A percentile compares a stretch with the other conserved stretches of the same genome.
phyloP scores from a whole-genome alignment of 129 eudicot genomes.

The Scalesia atractyloides region DNA sequence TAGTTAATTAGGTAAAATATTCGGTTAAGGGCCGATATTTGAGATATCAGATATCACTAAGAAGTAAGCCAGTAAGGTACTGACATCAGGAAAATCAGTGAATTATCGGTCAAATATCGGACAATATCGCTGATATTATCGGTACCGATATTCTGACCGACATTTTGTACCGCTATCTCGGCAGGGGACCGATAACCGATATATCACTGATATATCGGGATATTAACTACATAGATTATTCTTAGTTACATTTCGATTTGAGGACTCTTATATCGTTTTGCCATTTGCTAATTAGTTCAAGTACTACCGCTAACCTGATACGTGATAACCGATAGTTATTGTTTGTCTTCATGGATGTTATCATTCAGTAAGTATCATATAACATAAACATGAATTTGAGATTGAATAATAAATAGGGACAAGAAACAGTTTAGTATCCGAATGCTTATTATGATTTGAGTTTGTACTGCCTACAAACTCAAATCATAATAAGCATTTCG shows the following conservation, averaged over 20 bases:
- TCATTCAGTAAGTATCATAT: neutral
- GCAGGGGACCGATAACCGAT: no score
- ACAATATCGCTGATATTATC: no score
- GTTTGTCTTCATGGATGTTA: neutral
- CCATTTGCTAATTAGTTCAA: neutral
- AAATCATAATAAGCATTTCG: neutral
- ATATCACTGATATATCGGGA: no score
- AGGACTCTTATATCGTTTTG: neutral
- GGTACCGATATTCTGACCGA: no score
- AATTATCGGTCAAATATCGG: no score
- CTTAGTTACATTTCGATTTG: neutral
- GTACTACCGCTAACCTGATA: neutral
- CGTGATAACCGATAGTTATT: neutral
- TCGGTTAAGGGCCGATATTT: no score
- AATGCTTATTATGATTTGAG: neutral
- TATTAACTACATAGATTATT: no score
- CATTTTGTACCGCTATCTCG: no score
- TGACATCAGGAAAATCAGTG: no score
- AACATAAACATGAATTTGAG: neutral
- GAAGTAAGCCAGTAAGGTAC: no score
- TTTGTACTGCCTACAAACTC: slow-evolving; percentile 16
- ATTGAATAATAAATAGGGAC: neutral
- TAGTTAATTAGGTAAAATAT: no score
- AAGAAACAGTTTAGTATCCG: neutral
- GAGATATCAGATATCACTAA: no score